Evolutionary conservation across 208 protist species (phyloP), one percentile per base, ranked within the genome.

Genomic region (Trypanosoma boissoni): DNA sequence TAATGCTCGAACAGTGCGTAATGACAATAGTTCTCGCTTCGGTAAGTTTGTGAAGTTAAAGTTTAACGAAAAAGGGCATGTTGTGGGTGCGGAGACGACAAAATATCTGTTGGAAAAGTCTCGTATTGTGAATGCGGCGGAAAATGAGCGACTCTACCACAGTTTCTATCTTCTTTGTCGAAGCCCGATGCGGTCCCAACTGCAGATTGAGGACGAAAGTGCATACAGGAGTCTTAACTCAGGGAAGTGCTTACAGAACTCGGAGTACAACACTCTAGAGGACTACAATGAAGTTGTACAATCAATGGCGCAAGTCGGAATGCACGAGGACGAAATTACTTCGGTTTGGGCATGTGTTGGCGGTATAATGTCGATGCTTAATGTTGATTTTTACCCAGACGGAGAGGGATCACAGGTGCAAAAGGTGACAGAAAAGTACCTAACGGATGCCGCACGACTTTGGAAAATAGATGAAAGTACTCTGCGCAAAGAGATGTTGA

Each of bases 1-100:
- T 50, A 97, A 97, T 58, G 88, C 92, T 1, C 91, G 92, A 37
- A 97, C 92, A 1, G 58, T 78, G 1, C 58, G 80, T 20, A 97
- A 97, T 63, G 74, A 96, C 50, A 97, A 97, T 68, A 83, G 68
- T 18, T 89, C 77, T 14, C 68, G 91, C n/a, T 96, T 96, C 61
- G 92, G 86, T 43, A 95, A 94, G 57, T 90, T 89, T 60, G 79
- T 89, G 36, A 62, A 82, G 52, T 67, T 91, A 27, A 66, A 83
- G 31, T 91, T 91, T 57, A 58, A 79, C 16, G 14, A 34, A 1
- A 57, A 41, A 14, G 82, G 78, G 10, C 66, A 63, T 9, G 72
- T 91, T 43, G 53, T 68, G 12, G 81, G 83, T 39, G 72, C 64
- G 24, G 63, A 67, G 18, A 78, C 79, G 23, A 68, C 64, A 46